Conservation (phyloP, 768 basidiomycete species). For the Phanerochaete sordida region DNA sequence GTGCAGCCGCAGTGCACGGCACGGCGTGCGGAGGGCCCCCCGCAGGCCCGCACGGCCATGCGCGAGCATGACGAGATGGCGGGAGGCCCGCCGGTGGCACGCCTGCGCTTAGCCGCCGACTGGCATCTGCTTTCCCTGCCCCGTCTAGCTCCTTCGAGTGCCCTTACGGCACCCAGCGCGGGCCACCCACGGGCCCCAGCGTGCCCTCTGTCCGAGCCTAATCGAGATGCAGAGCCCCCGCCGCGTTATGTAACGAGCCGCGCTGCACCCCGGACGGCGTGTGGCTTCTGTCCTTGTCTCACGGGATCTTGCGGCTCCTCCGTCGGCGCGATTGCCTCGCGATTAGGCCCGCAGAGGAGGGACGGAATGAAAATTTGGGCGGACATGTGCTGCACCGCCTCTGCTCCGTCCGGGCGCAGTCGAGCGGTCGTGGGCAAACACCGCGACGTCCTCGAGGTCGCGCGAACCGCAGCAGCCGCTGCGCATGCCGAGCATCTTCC, state of each 20-base stretch:
- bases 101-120: not conserved
- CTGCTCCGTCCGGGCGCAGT: not conserved
- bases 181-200: not conserved
- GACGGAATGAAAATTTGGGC: not conserved
- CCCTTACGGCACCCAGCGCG: not conserved
- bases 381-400: not conserved
- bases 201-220: not conserved
- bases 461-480: not conserved
- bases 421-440: not conserved
- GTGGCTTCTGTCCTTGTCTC: not conserved
- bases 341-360: not conserved
- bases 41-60: not conserved
- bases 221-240: not conserved
- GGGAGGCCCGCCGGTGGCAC: not conserved
- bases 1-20: not conserved
- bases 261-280: not conserved
- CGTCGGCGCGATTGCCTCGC: not conserved
- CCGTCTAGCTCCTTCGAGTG: not conserved
- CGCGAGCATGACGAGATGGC: not conserved
- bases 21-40: not conserved
- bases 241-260: not conserved
- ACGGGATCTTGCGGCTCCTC: not conserved
- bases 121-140: not conserved
- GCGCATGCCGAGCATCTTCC: not conserved
- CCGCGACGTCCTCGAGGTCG: not conserved